Percentiles rank a stretch among this genome's conserved stretches.
Evolutionary conservation across 1,284 basidiomycete genomes (phyloP).

Genomic region (Marasmius sp.): DNA sequence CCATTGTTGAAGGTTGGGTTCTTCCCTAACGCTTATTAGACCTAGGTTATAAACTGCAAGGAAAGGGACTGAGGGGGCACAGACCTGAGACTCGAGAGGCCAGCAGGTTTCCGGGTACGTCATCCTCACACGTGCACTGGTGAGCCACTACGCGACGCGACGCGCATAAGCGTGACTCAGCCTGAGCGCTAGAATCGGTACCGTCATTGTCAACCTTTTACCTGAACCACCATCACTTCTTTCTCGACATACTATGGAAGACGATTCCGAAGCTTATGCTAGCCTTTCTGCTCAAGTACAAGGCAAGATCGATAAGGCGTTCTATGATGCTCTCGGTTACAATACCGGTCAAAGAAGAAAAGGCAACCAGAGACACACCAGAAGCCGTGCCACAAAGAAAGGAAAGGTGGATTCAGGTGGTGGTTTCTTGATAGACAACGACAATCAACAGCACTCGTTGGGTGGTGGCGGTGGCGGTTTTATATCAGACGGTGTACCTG

Average conservation of each 20-base stretch:
- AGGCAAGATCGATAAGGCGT: neutral
- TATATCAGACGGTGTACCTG: neutral
- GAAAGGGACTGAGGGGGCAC: too few relatives aligned
- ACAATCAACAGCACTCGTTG: neutral
- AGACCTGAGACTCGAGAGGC: too few relatives aligned
- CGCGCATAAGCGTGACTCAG: too few relatives aligned
- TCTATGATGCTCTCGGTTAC: neutral
- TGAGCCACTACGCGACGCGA: too few relatives aligned
- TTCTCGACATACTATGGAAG: neutral
- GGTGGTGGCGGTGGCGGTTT: slow-evolving; percentile 6
- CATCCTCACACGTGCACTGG: too few relatives aligned
- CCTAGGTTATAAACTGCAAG: too few relatives aligned
- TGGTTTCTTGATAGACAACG: slow-evolving; percentile 2
- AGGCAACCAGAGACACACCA: neutral
- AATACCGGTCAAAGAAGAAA: neutral
- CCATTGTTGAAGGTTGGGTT: too few relatives aligned
- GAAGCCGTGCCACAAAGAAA: neutral
- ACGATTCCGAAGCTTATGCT: neutral
- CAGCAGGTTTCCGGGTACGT: too few relatives aligned
- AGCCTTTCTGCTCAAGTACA: neutral
- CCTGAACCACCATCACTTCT: too few relatives aligned
- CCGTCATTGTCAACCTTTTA: too few relatives aligned
- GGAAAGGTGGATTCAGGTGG: neutral
- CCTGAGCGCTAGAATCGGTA: too few relatives aligned
- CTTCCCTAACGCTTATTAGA: too few relatives aligned